Evolutionary conservation across 768 basidiomycete species (phyloP).

Genomic region (Dictyophora rubrovolvata): DNA sequence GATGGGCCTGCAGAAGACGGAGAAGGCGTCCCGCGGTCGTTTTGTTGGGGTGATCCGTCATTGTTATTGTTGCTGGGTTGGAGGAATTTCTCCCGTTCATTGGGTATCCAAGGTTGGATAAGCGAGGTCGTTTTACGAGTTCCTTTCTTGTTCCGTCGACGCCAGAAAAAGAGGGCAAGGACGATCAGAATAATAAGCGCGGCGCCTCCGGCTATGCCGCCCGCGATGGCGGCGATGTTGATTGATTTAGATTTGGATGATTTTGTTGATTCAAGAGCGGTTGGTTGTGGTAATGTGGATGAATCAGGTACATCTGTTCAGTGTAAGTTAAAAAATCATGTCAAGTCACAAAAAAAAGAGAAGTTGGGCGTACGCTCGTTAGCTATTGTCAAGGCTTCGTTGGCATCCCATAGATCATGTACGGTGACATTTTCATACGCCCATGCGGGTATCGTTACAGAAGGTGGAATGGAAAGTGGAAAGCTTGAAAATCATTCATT

Average conservation of each 20-base stretch:
- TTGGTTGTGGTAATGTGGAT: background rate
- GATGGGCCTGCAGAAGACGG: background rate
- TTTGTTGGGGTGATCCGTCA: background rate
- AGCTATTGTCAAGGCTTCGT: background rate
- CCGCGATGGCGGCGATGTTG: background rate
- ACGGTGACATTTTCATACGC: background rate
- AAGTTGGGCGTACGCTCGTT: background rate
- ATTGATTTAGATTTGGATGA: background rate
- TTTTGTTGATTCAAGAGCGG: background rate
- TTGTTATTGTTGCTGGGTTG: background rate
- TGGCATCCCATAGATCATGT: background rate
- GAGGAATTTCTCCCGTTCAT: background rate
- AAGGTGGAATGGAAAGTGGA: background rate
- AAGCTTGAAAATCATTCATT: background rate
- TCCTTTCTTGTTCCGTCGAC: background rate
- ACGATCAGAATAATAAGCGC: background rate
- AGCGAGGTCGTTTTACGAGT: background rate
- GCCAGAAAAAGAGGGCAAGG: background rate
- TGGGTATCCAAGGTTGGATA: background rate
- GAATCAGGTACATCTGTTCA: background rate
- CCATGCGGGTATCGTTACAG: background rate
- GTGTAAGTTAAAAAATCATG: background rate
- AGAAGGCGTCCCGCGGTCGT: background rate
- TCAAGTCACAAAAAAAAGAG: background rate
- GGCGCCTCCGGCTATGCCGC: background rate